phyloP scores from a whole-genome alignment of 2,329 filamentous ascomycete species.

The Fusarium sulawesiense region DNA sequence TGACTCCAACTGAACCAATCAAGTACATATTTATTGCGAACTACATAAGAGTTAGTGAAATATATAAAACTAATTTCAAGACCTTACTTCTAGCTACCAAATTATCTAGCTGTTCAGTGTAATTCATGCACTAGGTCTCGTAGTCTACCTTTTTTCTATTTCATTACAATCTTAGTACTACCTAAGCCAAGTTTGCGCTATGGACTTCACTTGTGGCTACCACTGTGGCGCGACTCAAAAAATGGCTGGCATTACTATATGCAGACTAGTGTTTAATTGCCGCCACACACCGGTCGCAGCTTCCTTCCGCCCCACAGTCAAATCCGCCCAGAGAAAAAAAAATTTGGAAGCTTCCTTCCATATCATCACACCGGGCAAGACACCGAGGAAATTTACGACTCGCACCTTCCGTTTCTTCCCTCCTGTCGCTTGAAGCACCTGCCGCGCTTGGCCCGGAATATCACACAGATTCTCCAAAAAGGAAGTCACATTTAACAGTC shows the following conservation, averaged over 20 bases:
- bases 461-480: slow-evolving; percentile 33
- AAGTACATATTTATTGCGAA: too few species aligned
- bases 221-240: background rate
- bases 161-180: too few species aligned
- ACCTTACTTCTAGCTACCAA: too few species aligned
- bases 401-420: slow-evolving; percentile 44
- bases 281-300: slow-evolving; percentile 45
- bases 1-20: slow-evolving; percentile 5
- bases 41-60: too few species aligned
- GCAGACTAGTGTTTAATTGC: slow-evolving; percentile 17
- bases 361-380: slow-evolving; percentile 48
- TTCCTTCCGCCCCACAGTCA: slow-evolving; percentile 48
- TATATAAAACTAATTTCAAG: too few species aligned
- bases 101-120: too few species aligned
- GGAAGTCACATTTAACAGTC: slow-evolving; percentile 29
- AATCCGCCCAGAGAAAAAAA: slow-evolving; percentile 49
- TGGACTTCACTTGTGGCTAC: background rate
- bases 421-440: slow-evolving; percentile 43
- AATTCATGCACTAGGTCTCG: too few species aligned
- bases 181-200: too few species aligned
- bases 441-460: slow-evolving; percentile 46
- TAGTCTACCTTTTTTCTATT: too few species aligned
- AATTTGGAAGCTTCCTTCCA: slow-evolving; percentile 48
- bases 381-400: slow-evolving; percentile 48
- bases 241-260: background rate